Evolutionary conservation across 345 rosid species (phyloP).

Genomic region (Eucalyptus melliodora): DNA sequence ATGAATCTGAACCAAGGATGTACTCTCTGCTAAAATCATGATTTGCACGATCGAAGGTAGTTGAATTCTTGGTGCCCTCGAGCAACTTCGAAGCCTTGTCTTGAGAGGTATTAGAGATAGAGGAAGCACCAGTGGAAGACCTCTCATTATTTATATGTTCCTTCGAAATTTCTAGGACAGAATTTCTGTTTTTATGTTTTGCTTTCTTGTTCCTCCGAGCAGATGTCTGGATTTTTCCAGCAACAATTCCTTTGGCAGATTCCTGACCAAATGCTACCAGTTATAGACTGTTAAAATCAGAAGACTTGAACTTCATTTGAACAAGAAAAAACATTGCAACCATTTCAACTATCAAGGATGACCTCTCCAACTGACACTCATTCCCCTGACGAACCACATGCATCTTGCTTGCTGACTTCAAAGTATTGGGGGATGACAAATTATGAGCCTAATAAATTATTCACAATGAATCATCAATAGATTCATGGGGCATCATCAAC

Average conservation of each 20-base stretch:
- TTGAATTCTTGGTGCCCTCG: slow-evolving; percentile 10
- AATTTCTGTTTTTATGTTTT: slow-evolving; percentile 39
- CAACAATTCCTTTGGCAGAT: slow-evolving; percentile 29
- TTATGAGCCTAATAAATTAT: neutral
- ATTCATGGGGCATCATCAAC: neutral
- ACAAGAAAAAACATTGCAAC: slow-evolving; percentile 12
- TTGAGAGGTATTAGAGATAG: slow-evolving; percentile 1
- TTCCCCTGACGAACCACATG: slow-evolving; percentile 8
- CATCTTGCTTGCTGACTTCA: slow-evolving; percentile 22
- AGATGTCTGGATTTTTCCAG: slow-evolving; percentile 33
- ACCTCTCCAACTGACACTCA: slow-evolving; percentile 15
- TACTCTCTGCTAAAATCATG: neutral
- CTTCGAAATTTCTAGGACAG: slow-evolving; percentile 12
- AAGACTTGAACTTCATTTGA: neutral
- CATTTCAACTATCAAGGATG: slow-evolving; percentile 16
- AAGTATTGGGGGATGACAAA: neutral
- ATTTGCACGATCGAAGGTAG: neutral
- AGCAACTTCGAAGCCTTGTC: slow-evolving; percentile 14
- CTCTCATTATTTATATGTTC: slow-evolving; percentile 19
- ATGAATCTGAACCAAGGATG: slow-evolving; percentile 1
- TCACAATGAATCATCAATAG: neutral
- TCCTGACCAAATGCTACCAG: slow-evolving; percentile 56
- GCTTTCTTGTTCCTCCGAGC: slow-evolving; percentile 55
- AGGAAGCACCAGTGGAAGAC: slow-evolving; percentile 12
- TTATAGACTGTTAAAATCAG: slow-evolving; percentile 20